Base-by-base conservation (phyloP, 768 basidiomycete species). In the Pulveroboletus ravenelii region DNA sequence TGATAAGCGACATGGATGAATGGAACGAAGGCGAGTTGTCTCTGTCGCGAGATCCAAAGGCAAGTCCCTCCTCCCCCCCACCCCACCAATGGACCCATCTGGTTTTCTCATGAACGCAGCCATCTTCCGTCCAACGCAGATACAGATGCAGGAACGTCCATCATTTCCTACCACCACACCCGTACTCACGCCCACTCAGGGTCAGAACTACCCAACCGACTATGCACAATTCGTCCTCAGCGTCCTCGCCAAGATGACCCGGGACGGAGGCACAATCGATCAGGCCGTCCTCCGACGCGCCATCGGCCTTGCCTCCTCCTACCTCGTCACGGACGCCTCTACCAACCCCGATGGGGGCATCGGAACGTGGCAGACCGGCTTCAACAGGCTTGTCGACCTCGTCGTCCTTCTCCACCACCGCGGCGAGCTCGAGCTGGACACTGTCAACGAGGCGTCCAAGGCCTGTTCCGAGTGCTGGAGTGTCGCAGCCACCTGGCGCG, bases 401-500 rank as follows among this genome's bases (percentile, higher is more conserved):
- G 70, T 88, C 51, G 74, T 85, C 44, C 84, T 78, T n/a, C 76
- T 92, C 30, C 85, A 92, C 60, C 67, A 70, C 29, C 74, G 78
- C 46, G 72, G 74, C 20, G 85, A 88, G 54, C 76, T 91, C 37
- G 85, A 90, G 57, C 71, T 86, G n/a, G 86, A 85, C 55, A 90
- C 89, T 6, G 64, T 91, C 38, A 82, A 81, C 60, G 81, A 78
- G 37, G 86, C 86, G 1, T 63, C 64, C 46, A 63, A 62, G 59
- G 74, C 79, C 13, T 89, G 87, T 59, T 86, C 85, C 15, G 89
- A 92, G 62, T 89, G 88, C 64, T 92, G 89, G 89, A 81, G 75
- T 14, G 79, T 81, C 3, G 79, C 82, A 0, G 81, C 79, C 0
- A 78, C 79, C 17, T 90, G 86, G 85, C 72, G 77, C 29, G 84